Evolutionary conservation across 768 basidiomycete species (phyloP), one percentile per base, ranked within the genome.

Genomic region (Hysterangium stoloniferum): DNA sequence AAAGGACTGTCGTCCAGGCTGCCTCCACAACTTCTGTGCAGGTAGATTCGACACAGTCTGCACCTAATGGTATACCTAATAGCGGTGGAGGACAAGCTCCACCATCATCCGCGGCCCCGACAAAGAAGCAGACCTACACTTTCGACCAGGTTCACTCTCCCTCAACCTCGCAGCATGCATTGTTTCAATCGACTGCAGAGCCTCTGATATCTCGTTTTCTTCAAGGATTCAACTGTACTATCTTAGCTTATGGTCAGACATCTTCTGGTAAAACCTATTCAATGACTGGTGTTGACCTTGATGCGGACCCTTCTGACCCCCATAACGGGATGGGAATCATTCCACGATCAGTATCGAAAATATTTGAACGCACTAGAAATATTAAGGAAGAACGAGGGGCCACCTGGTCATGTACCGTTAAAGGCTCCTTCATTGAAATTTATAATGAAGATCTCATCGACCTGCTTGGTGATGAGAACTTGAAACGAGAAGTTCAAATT

Each of bases 361-460:
- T 98, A 58, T 99, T 98, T 64, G 68, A 80, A 11, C 72, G 77
- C 40, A 85, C 87, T 37, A 79, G 77, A 60, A 80, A 86, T 63
- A 71, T 85, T 48, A 89, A 80, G 68, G 84, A 82, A 61, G 84
- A 83, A 63, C 81, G 88, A 27, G 80, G 74, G 32, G 74, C 73
- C 54, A 69, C 80, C 35, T 95, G 87, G 90, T 84, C 75, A 52
- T 92, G 73, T 62, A 78, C 66, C 56, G 70, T 92, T 62, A 93
- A 89, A 68, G 87, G 87, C 45, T 92, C 89, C 20, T 99, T 95
- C 71, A 83, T 99, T 56, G 96, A 99, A 74, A 79, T 99, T 47
- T 98, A 99, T 70, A 98, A 99, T 67, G 96, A 99, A 70, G 96
- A 99, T 69, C 79, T 99, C 45, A 89, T 98, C 64, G 96, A 99